Conservation (phyloP, 2,329 filamentous ascomycete genomes). For the Parastagonospora nodorum region DNA sequence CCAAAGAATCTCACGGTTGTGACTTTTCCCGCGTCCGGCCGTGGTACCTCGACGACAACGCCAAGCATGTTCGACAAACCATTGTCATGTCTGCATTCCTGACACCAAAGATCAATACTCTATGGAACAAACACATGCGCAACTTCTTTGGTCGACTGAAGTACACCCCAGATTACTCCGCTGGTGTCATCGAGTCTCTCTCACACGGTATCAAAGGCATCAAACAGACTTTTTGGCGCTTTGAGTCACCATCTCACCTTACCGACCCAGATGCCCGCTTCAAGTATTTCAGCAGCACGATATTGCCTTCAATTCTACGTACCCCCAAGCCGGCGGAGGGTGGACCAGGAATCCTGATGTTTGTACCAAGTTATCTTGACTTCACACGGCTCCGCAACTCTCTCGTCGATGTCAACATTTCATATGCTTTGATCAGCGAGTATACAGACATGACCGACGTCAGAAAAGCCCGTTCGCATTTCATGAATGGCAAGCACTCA, state of each 20-base stretch:
- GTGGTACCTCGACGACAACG: conserved; percentile 92
- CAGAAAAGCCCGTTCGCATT: conserved; percentile 83
- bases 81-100: conserved; percentile 81
- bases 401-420: conserved; percentile 74
- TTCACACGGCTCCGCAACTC: conserved; percentile 93
- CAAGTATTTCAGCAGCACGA: conserved; percentile 82
- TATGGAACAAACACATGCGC: conserved; percentile 75
- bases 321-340: conserved; percentile 64
- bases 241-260: conserved; percentile 71
- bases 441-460: conserved; percentile 81
- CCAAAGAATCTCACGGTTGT: conserved; percentile 86
- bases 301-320: conserved; percentile 76
- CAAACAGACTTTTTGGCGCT: conserved; percentile 88
- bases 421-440: conserved; percentile 86
- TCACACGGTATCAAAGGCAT: conserved; percentile 72
- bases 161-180: conserved; percentile 68
- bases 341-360: conserved; percentile 74
- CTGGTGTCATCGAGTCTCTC: conserved; percentile 71
- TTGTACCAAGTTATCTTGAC: conserved; percentile 92
- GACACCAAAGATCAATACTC: conserved; percentile 82
- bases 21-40: conserved; percentile 88
- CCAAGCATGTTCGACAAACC: conserved; percentile 81
- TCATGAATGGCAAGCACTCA: conserved; percentile 79
- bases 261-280: conserved; percentile 87
- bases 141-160: conserved; percentile 83